phyloP scores from a whole-genome alignment of 331 rosid species.

The Quercus phellos region DNA sequence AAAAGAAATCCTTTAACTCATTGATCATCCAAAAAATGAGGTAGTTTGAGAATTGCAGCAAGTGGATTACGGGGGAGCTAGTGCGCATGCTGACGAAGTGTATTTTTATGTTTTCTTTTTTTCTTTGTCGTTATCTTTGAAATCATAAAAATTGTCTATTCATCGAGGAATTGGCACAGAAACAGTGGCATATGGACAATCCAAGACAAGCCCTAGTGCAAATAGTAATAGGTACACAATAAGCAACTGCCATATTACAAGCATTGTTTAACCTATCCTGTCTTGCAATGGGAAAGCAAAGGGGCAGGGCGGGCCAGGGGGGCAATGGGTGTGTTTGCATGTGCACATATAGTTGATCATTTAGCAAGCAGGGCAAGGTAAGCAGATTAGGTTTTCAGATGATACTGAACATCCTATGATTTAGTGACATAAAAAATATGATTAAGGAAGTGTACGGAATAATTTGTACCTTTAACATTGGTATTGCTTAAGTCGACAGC shows the following conservation, averaged over 20 bases:
- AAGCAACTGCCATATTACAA: neutral
- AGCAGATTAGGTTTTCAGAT: neutral
- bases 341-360: neutral
- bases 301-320: too few relatives aligned
- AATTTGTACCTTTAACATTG: slow-evolving; percentile 58
- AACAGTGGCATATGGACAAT: neutral
- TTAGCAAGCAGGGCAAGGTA: neutral
- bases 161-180: neutral
- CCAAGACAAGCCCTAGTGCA: neutral
- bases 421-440: neutral
- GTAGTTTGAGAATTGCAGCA: neutral
- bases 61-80: neutral
- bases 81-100: neutral
- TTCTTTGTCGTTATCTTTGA: too few relatives aligned
- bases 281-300: neutral
- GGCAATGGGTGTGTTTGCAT: neutral
- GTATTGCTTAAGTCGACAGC: slow-evolving; percentile 67
- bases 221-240: neutral
- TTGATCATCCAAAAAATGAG: neutral
- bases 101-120: too few relatives aligned
- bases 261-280: neutral
- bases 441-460: neutral
- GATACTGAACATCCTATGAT: neutral
- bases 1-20: neutral
- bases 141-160: too few relatives aligned